phyloP scores from a whole-genome alignment of 2,329 filamentous ascomycete species.

The Pestalotiopsis sp. region DNA sequence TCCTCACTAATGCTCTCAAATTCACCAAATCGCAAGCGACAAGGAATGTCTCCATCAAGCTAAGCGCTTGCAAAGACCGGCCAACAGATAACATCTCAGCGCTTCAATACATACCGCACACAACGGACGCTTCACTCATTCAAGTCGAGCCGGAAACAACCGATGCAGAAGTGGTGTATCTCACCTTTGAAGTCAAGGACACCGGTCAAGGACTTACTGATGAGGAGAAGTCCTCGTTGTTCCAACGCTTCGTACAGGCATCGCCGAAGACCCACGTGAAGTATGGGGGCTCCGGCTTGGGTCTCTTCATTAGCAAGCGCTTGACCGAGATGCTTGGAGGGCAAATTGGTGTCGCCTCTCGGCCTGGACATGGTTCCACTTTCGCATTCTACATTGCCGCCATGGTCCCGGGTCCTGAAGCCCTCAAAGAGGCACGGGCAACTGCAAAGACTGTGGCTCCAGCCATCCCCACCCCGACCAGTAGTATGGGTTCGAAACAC shows the following conservation, averaged over 20 bases:
- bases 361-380: conserved; percentile 67
- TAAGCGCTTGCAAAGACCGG: conserved; percentile 48
- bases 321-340: conserved; percentile 76
- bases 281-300: conserved; percentile 70
- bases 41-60: conserved; percentile 55
- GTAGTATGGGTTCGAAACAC: conserved; percentile 11
- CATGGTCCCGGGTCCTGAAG: conserved; percentile 41
- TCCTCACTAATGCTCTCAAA: conserved; percentile 68
- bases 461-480: conserved; percentile 27
- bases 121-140: conserved; percentile 43
- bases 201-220: conserved; percentile 66
- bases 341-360: conserved; percentile 71
- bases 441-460: conserved; percentile 36
- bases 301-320: conserved; percentile 75
- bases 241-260: conserved; percentile 69
- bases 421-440: conserved; percentile 44
- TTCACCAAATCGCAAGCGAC: conserved; percentile 64
- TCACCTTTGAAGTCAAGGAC: conserved; percentile 72
- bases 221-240: conserved; percentile 66
- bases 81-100: conserved; percentile 47
- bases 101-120: conserved; percentile 66
- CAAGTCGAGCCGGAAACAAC: conserved; percentile 43
- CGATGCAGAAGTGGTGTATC: conserved; percentile 58
- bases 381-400: conserved; percentile 75
- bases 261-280: conserved; percentile 70